Evolutionary conservation across 2,329 filamentous ascomycete genomes (phyloP).

Genomic region (Trichoderma simmonsii): DNA sequence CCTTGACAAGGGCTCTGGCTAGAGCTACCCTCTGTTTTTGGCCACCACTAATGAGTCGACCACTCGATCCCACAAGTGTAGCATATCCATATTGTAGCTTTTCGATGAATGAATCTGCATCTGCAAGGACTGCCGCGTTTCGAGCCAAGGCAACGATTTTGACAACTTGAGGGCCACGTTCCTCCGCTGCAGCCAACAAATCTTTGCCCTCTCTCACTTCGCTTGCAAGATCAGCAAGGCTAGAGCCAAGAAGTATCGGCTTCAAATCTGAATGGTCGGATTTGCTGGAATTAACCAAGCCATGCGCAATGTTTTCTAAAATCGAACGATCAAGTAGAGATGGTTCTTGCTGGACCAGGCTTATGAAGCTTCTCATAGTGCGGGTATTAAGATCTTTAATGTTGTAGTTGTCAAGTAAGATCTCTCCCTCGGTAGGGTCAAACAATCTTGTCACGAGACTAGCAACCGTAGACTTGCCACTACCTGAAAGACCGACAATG

Average conservation of each 20-base stretch:
- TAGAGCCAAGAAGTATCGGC: conserved; percentile 38
- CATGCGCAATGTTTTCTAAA: conserved; percentile 47
- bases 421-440: conserved; percentile 40
- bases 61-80: conserved; percentile 28
- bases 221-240: conserved; percentile 44
- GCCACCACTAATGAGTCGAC: conserved; percentile 49
- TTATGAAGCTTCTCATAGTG: conserved; percentile 53
- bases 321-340: conserved; percentile 60
- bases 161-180: background rate
- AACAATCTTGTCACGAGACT: conserved; percentile 67
- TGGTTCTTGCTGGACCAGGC: conserved; percentile 60
- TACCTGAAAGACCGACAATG: conserved; percentile 67
- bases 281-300: conserved; percentile 36
- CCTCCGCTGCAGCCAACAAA: conserved; percentile 14
- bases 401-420: conserved; percentile 40
- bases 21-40: conserved; percentile 62
- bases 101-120: conserved; percentile 8
- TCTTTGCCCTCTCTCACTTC: conserved; percentile 24
- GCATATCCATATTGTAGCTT: conserved; percentile 34
- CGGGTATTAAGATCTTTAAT: conserved; percentile 55
- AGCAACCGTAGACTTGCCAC: conserved; percentile 67
- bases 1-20: conserved; percentile 57
- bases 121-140: conserved; percentile 5
- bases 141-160: background rate
- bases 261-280: conserved; percentile 45